Evolutionary conservation across 2,329 filamentous ascomycete species (phyloP).

Genomic region (Amylocarpus encephaloides): DNA sequence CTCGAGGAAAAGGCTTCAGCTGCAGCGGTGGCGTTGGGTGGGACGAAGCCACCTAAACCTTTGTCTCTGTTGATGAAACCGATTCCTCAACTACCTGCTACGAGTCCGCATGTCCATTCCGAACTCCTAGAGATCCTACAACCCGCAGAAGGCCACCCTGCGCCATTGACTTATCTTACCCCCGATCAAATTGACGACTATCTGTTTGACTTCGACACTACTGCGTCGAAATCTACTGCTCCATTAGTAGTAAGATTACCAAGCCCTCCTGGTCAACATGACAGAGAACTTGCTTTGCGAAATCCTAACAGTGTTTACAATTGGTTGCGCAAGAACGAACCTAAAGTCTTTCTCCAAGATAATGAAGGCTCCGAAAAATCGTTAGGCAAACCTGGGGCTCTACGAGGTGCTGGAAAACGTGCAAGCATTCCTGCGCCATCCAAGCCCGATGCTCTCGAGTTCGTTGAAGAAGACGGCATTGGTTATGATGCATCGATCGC

Average conservation of each 20-base stretch:
- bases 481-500: conserved; percentile 29
- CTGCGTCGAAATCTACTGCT: conserved; percentile 29
- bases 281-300: conserved; percentile 49
- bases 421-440: conserved; percentile 29
- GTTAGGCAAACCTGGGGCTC: conserved; percentile 32
- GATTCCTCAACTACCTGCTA: conserved; percentile 22
- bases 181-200: conserved; percentile 70
- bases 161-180: conserved; percentile 61
- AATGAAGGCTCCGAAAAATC: conserved; percentile 38
- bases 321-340: conserved; percentile 82
- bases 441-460: conserved; percentile 29
- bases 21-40: conserved; percentile 6
- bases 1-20: conserved; percentile 20
- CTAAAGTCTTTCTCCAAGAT: conserved; percentile 73
- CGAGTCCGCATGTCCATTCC: conserved; percentile 23
- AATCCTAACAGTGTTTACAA: conserved; percentile 94
- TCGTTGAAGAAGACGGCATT: conserved; percentile 33
- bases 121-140: conserved; percentile 33
- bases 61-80: conserved; percentile 25
- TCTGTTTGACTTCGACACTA: conserved; percentile 50
- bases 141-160: conserved; percentile 41
- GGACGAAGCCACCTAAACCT: conserved; percentile 22
- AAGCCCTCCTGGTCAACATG: conserved; percentile 20
- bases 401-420: conserved; percentile 32
- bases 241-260: conserved; percentile 31